These are phyloP conservation scores for Cichorium intybus DNA, from an alignment of 140 eudicot genomes.

Conservation along the genomic window DNA sequence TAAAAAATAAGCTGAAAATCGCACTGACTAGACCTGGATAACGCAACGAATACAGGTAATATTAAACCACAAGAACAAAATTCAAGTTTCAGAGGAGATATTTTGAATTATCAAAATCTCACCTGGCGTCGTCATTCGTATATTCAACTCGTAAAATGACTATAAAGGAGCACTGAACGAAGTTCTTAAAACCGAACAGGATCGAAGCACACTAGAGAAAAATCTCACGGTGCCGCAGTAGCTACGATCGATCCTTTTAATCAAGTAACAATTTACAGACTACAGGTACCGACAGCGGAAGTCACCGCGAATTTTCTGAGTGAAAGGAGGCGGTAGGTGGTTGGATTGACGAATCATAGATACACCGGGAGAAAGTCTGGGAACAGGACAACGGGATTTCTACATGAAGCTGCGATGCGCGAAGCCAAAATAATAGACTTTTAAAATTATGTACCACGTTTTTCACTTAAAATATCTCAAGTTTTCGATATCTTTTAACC, in stretches of 20 bases:
- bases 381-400: not conserved
- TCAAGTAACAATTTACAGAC: not conserved
- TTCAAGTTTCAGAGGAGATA: not conserved
- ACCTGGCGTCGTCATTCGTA: slow-evolving; percentile 28
- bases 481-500: too few species aligned
- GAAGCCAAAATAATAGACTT: not conserved
- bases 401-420: not conserved
- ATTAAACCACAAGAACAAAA: not conserved
- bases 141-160: not conserved
- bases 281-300: not conserved
- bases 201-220: not conserved
- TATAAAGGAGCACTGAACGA: not conserved
- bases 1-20: not conserved
- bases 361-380: not conserved
- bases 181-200: not conserved
- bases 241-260: not conserved
- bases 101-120: not conserved
- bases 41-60: not conserved
- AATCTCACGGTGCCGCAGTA: not conserved
- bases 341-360: not conserved
- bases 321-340: not conserved
- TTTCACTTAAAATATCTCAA: not conserved
- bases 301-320: not conserved
- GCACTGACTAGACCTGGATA: not conserved
- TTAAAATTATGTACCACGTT: not conserved